Evolutionary conservation across 345 rosid genomes (phyloP).

Genomic region (Populus tremula): DNA sequence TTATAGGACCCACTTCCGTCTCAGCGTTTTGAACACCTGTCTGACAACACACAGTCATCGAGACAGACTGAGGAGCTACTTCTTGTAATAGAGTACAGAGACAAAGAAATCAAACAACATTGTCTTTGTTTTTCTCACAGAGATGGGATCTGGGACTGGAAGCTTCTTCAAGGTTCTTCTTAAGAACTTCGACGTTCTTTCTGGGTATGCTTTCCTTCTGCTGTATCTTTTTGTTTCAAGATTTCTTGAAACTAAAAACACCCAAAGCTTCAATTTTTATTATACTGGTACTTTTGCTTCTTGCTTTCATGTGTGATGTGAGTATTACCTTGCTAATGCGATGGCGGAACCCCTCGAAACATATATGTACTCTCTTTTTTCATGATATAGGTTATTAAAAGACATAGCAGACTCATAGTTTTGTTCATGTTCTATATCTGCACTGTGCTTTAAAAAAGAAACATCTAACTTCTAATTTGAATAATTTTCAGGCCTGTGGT

Average conservation of each 20-base stretch:
- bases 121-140: not conserved
- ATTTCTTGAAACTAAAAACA: not conserved
- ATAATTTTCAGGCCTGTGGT: constrained; percentile 76
- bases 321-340: not conserved
- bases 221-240: not conserved
- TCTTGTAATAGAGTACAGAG: not conserved
- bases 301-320: not conserved
- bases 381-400: not conserved
- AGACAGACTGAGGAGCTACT: not conserved
- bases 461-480: constrained; percentile 5
- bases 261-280: not conserved
- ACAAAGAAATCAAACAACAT: not conserved
- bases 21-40: too few species aligned
- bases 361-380: not conserved
- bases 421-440: not conserved
- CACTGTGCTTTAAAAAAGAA: not conserved
- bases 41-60: not conserved
- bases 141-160: constrained; percentile 78
- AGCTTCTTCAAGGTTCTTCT: constrained; percentile 65
- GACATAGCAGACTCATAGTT: not conserved
- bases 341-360: not conserved
- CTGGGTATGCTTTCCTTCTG: constrained; percentile 51
- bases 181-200: constrained; percentile 82
- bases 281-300: too few species aligned
- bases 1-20: too few species aligned